A percentile compares a stretch with the other conserved stretches of the same genome.
Conservation (phyloP, 768 basidiomycete species). For the Trichaptum fuscoviolaceum region DNA sequence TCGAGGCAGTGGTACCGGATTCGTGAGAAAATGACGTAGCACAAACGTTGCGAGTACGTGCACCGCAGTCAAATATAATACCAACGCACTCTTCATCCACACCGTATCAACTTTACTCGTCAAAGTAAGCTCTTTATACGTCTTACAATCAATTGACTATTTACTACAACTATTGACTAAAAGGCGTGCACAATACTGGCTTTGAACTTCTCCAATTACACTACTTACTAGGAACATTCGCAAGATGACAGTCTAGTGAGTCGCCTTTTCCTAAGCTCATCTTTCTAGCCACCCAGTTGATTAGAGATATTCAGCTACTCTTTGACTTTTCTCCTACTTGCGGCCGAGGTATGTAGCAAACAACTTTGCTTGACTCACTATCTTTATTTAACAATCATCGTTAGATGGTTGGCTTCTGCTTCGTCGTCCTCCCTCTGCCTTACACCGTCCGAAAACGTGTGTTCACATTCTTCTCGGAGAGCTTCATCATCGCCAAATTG, state of each 20-base stretch:
- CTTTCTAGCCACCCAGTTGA: constrained; percentile 8
- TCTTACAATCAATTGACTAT: neutral
- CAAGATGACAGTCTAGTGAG: constrained; percentile 48
- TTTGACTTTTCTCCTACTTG: constrained; percentile 76
- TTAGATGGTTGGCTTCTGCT: constrained; percentile 78
- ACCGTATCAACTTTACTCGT: neutral
- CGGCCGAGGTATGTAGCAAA: constrained; percentile 49
- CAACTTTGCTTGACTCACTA: neutral
- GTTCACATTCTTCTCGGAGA: constrained; percentile 69
- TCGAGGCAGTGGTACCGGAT: no score
- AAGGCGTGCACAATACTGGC: neutral
- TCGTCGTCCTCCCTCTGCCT: constrained; percentile 83
- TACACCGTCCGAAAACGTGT: constrained; percentile 63
- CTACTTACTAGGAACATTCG: neutral
- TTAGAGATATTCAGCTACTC: constrained; percentile 49
- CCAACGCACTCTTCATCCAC: neutral
- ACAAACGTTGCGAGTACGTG: neutral
- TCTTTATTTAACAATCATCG: neutral
- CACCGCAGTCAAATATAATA: neutral
- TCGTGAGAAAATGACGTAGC: neutral
- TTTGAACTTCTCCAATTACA: neutral
- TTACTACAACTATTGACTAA: neutral
- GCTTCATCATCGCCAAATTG: constrained; percentile 68
- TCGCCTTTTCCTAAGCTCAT: constrained; percentile 2
- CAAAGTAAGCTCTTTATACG: neutral